Evolutionary conservation across 148 eudicot genomes (phyloP), one percentile per base, ranked within the genome.

Genomic region (Rhododendron griersonianum): DNA sequence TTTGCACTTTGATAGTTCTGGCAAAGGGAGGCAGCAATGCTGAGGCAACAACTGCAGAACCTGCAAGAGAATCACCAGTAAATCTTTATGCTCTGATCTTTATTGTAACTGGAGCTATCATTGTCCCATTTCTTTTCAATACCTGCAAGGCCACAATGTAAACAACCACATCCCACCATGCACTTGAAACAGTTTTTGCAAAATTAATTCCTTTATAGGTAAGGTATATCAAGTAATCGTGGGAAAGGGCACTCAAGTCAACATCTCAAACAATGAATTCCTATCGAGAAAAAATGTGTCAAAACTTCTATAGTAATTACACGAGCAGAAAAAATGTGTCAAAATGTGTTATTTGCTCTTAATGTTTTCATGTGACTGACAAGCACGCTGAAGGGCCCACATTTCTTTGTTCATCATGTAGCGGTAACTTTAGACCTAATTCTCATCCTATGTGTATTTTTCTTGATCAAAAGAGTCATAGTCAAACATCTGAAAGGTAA

Each of bases 61-160:
- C 85, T 95, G 86, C 94, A 91, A 83, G 98, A 94, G 90, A 92
- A 90, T 87, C 94, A 95, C 84, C 87, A 95, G 98, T 95, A 91
- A 57, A 30, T 63, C 61, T 76, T 90, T 84, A 89, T 48, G 33
- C 74, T 78, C 1, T 47, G 69, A 18, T 84, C 7, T 33, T 84
- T 11, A 19, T 13, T n/a, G 7, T 63, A 18, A 8, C 80, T 61
- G 10, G 33, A 53, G 65, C 16, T 78, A 79, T 53, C 77, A 78
- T 33, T 71, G 39, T 33, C 19, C 76, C 19, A 11, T 71, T 33
- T 71, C 76, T 33, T 71, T n/a, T 28, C 25, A n/a, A 79, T 71
- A 71, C 37, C 74, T 33, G 23, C 51, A 82, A 78, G 33, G 7
- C 57, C 25, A 80, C 39, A 63, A 63, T 83, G 78, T 21, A 77